Evolutionary conservation across 2,329 filamentous ascomycete genomes (phyloP), one percentile per base, ranked within the genome.

Genomic region (Akanthomyces dipterigenus): DNA sequence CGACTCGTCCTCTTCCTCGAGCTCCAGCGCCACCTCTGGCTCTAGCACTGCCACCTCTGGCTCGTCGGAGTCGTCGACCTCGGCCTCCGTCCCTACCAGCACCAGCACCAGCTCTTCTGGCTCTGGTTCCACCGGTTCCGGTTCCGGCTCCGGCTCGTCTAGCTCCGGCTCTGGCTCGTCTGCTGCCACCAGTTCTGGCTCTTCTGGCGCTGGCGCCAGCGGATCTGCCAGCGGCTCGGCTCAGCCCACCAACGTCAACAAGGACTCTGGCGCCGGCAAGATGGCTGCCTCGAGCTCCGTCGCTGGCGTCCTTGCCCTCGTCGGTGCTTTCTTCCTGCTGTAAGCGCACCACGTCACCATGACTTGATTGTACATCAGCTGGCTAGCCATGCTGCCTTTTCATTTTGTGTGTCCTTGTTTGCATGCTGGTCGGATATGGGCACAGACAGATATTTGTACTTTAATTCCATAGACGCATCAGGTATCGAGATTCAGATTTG

Each of bases 181-280:
- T 22, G 24, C 24, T 14, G 18, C 51, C 24, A 42, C 26, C 7
- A 9, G 31, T 34, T 45, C 59, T 34, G 58, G 46, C 20, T 36
- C 45, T 26, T 68, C 67, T n/a, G 67, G 65, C 9, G 66, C 67
- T 11, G 68, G 71, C 46, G 60, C 36, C 46, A 36, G 54, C 38
- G 42, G 26, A 18, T 3, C 22, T 9, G 20, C 31, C 50, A 55
- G 49, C 36, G 46, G 46, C 6, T 31, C 54, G 12, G 54, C 46
- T 26, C n/a, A 40, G 36, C 26, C 60, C 28, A 45, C 31, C 55
- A 12, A 2, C 42, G 26, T n/a, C 49, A 50, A 24, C 49, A 40
- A 53, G 28, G 48, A 20, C 20, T 53, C 60, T 34, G 56, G 42
- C 20, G 48, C 50, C 6, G 46, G 49, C 55, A 62, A 62, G 49